Evolutionary conservation across 1,139 yeast species (phyloP).

Genomic region (Oligophagozyma castellii): DNA sequence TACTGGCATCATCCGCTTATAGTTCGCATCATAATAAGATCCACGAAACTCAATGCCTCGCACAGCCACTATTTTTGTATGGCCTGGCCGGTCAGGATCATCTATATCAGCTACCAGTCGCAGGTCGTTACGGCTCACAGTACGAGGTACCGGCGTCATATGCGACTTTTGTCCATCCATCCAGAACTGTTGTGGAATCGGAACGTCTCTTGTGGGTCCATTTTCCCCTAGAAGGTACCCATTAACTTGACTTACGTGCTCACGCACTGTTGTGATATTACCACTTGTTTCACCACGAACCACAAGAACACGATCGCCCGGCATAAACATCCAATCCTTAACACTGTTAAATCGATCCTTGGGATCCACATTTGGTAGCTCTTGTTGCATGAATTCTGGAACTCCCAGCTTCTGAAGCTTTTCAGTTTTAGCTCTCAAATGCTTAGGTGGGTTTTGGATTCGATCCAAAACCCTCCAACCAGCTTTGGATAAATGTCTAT

Average conservation of each 20-base stretch:
- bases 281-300: conserved; percentile 61
- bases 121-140: conserved; percentile 51
- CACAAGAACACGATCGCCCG: conserved; percentile 55
- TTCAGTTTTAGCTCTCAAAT: conserved; percentile 11
- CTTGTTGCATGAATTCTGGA: conserved; percentile 26
- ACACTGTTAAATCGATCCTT: conserved; percentile 27
- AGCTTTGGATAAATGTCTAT: conserved; percentile 18
- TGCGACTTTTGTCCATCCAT: conserved; percentile 60
- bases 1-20: conserved; percentile 61
- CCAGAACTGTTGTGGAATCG: conserved; percentile 63
- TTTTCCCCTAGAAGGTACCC: conserved; percentile 41
- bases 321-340: conserved; percentile 37
- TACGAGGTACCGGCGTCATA: conserved; percentile 40
- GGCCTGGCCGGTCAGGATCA: conserved; percentile 31
- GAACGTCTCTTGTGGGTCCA: conserved; percentile 38
- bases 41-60: conserved; percentile 57
- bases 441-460: conserved; percentile 16
- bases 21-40: conserved; percentile 58
- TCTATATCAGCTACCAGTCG: conserved; percentile 69
- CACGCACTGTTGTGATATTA: conserved; percentile 45
- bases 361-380: conserved; percentile 8
- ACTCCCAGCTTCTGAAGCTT: conserved; percentile 19
- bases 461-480: conserved; percentile 18
- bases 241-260: conserved; percentile 35
- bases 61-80: conserved; percentile 60